Base-by-base conservation (phyloP, 768 basidiomycete genomes). In the Hygrophoropsis aurantiaca region DNA sequence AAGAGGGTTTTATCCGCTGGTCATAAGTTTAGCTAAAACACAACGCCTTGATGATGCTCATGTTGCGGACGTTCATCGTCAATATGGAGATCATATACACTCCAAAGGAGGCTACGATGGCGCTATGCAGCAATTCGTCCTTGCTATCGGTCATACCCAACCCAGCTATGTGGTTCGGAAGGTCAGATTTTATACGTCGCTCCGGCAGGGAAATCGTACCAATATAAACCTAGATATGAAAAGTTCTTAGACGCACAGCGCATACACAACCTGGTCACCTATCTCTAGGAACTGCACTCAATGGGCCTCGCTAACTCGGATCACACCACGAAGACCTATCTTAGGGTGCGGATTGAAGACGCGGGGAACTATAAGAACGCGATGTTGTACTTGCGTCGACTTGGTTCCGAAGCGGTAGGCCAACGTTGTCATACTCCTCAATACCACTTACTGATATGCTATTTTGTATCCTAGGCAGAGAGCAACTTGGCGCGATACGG, bases 161-260 rank as follows among this genome's bases (percentile, higher is more conserved):
- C 91, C 94, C 0, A 97, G 94, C 60, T 97, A 97, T 67, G 94
- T 98, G 26, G 93, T 98, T 42, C 83, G 97, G 56, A 99, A 97
- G 79, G 95, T 93, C 58, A 44, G 65, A 33, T 8, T n/a, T n/a
- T n/a, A n/a, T n/a, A n/a, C n/a, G n/a, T n/a, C n/a, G n/a, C n/a
- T n/a, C n/a, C n/a, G n/a, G n/a, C n/a, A n/a, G n/a, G 10, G 4
- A 20, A 34, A 39, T 47, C 37, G 35, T 39, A 33, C 39, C 61
- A 11, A 57, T 40, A 40, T 42, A 33, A 30, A 6, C 13, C 27
- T 7, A 7, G 19, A 11, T 47, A 18, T 47, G 23, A 20, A 6
- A 49, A 97, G 94, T 98, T 94, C 68, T 82, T 99, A 30, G 97
- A 97, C 54, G 93, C 95, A 0, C 97, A 98, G 60, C 77, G 94